A percentile compares a stretch with the other conserved stretches of the same genome.
Conservation (phyloP, 805 yeast species). For the Hanseniaspora singularis region DNA sequence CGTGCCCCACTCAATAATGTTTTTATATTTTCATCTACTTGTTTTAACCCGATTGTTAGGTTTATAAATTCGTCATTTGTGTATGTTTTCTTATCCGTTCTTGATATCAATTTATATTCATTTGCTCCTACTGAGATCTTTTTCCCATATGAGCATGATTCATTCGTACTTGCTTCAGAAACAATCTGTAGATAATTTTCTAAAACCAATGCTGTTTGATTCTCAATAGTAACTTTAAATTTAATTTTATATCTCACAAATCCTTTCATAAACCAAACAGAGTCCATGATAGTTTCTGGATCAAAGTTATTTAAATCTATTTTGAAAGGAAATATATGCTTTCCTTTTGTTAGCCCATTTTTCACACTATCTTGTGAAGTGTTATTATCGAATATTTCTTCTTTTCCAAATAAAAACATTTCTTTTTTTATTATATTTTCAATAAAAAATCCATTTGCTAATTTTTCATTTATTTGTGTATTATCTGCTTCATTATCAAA, state of each 20-base stretch:
- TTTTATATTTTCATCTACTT: neutral
- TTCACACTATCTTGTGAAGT: neutral
- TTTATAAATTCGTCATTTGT: neutral
- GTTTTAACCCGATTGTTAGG: slow-evolving; percentile 1
- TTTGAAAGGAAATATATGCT: slow-evolving; percentile 77
- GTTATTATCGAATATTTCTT: neutral
- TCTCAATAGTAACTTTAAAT: slow-evolving; percentile 1
- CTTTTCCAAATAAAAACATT: slow-evolving; percentile 17
- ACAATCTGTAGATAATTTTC: neutral
- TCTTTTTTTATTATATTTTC: slow-evolving; percentile 4
- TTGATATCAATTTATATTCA: neutral
- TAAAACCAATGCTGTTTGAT: neutral
- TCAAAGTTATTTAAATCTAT: slow-evolving; percentile 33
- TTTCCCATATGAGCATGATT: neutral
- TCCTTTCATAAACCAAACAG: slow-evolving; percentile 8
- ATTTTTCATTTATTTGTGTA: neutral
- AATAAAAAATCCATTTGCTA: slow-evolving; percentile 8
- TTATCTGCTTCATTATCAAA: slow-evolving; percentile 21
- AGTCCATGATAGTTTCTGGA: neutral
- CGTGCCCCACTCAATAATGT: neutral
- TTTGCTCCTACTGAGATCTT: neutral
- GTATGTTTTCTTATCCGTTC: neutral
- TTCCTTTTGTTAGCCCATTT: slow-evolving; percentile 60
- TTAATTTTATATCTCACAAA: neutral
- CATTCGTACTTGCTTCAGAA: neutral